phyloP scores from a whole-genome alignment of 495 filamentous ascomycete genomes.

The Tetracladium marchalianum region DNA sequence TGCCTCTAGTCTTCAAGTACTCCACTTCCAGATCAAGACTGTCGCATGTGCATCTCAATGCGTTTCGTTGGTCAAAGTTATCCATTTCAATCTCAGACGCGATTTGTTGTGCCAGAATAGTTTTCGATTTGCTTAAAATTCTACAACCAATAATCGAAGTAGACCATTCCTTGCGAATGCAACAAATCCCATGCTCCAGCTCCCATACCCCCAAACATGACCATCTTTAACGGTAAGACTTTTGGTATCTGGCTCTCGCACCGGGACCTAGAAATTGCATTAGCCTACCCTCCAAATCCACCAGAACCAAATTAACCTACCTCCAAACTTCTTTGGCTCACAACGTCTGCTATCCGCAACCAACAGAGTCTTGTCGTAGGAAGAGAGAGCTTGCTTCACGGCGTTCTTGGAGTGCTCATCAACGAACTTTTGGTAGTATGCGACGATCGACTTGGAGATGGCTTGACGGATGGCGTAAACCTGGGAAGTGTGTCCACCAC shows the following conservation, averaged over 20 bases:
- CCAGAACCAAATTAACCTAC: slow-evolving; percentile 36
- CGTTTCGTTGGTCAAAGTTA: too few relatives aligned
- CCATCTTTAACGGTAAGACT: slow-evolving; percentile 52
- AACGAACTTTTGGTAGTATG: slow-evolving; percentile 99
- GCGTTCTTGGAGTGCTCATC: slow-evolving; percentile 99
- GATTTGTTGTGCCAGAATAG: slow-evolving; percentile 8
- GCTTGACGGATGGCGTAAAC: slow-evolving; percentile 98
- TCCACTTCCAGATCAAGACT: too few relatives aligned
- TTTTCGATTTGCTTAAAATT: slow-evolving; percentile 22
- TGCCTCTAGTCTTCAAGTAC: too few relatives aligned
- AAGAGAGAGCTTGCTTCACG: slow-evolving; percentile 86
- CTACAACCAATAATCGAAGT: slow-evolving; percentile 17
- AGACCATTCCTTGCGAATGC: slow-evolving; percentile 23
- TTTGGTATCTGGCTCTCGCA: slow-evolving; percentile 95
- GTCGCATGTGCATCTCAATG: too few relatives aligned
- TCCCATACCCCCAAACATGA: slow-evolving; percentile 8
- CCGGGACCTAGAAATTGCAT: slow-evolving; percentile 51
- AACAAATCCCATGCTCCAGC: slow-evolving; percentile 20
- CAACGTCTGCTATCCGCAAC: slow-evolving; percentile 95
- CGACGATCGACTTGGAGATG: slow-evolving; percentile 94
- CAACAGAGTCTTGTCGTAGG: slow-evolving; percentile 93
- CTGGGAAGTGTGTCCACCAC: slow-evolving; percentile 97
- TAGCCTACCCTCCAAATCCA: slow-evolving; percentile 15
- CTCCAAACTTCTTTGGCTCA: slow-evolving; percentile 72
- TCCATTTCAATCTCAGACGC: neutral